These are phyloP conservation scores for Copromyces sp. DNA, from an alignment of 495 filamentous ascomycete genomes.

Conservation along the genomic window DNA sequence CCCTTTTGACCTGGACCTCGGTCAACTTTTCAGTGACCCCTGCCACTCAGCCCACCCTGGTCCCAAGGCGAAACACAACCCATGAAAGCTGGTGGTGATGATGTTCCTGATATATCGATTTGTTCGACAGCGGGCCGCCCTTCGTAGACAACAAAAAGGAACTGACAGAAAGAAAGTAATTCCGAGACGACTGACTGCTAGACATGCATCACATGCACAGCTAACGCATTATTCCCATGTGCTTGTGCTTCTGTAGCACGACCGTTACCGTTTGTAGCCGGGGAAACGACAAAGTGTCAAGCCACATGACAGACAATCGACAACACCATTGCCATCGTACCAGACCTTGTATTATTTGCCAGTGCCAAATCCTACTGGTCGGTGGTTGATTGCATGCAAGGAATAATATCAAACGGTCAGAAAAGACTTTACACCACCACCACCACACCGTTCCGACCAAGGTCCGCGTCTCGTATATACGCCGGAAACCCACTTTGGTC, in stretches of 20 bases:
- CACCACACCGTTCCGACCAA: background rate
- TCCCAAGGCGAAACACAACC: background rate
- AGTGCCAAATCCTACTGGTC: background rate
- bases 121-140: background rate
- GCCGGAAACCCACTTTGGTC: background rate
- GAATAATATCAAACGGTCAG: background rate
- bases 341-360: background rate
- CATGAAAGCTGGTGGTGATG: background rate
- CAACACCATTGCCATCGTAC: background rate
- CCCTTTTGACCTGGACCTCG: slow-evolving; percentile 1
- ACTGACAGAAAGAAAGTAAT: background rate
- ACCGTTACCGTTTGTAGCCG: background rate
- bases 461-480: background rate
- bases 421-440: background rate
- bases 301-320: background rate
- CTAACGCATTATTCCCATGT: background rate
- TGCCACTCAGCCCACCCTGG: background rate
- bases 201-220: background rate
- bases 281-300: background rate
- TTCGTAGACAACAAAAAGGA: background rate
- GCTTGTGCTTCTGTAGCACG: background rate
- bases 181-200: background rate
- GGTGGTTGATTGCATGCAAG: background rate
- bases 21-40: background rate
- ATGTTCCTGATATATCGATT: background rate